These are phyloP conservation scores for Soucietia sequanensis DNA, from an alignment of 805 yeast genomes.

Conservation along the genomic window DNA sequence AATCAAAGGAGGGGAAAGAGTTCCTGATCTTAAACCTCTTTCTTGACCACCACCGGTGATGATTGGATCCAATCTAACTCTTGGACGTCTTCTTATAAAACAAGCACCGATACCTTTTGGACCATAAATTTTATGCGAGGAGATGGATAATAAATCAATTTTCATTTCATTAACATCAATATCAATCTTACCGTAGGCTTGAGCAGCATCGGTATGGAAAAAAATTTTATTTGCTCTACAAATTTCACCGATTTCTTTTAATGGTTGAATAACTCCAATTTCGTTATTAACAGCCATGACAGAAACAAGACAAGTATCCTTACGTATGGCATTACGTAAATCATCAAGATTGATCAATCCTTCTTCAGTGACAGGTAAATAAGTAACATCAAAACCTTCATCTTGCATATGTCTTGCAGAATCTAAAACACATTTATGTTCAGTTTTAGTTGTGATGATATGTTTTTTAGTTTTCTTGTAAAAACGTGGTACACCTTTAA, in stretches of 20 bases:
- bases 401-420: slow-evolving; percentile 93
- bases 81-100: slow-evolving; percentile 94
- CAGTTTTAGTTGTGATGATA: slow-evolving; percentile 94
- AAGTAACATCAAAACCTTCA: slow-evolving; percentile 96
- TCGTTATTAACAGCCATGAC: slow-evolving; percentile 98
- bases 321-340: slow-evolving; percentile 78
- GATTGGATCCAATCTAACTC: slow-evolving; percentile 93
- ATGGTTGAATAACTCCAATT: slow-evolving; percentile 95
- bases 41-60: slow-evolving; percentile 99
- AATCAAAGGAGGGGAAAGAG: slow-evolving; percentile 93
- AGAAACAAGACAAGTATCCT: slow-evolving; percentile 87
- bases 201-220: slow-evolving; percentile 98
- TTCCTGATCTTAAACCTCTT: slow-evolving; percentile 95
- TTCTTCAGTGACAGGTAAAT: slow-evolving; percentile 75
- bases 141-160: slow-evolving; percentile 88
- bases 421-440: slow-evolving; percentile 98
- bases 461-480: slow-evolving; percentile 88
- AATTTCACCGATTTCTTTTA: slow-evolving; percentile 86
- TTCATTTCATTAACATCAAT: slow-evolving; percentile 91
- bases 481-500: slow-evolving; percentile 95
- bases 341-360: slow-evolving; percentile 80
- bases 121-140: slow-evolving; percentile 96
- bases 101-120: slow-evolving; percentile 98
- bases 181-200: slow-evolving; percentile 92
- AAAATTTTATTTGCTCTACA: slow-evolving; percentile 87